A percentile compares a stretch with the other conserved stretches of the same genome.
Conservation (phyloP, 2,329 filamentous ascomycete species). For the Plenodomus biglobosus region DNA sequence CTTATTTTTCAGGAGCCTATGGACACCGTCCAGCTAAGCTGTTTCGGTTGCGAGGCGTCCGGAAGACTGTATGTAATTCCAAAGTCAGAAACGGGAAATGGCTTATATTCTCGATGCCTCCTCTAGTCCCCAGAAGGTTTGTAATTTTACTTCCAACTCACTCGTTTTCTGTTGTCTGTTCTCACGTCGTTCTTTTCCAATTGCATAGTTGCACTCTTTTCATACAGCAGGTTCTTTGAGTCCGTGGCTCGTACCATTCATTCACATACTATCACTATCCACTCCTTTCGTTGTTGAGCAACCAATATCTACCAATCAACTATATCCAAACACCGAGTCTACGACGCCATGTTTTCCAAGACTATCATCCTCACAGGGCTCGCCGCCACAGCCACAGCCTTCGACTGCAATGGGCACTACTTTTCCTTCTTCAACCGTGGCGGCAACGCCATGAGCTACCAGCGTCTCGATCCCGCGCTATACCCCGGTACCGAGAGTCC, state of each 20-base stretch:
- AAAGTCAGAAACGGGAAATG: conserved; percentile 8
- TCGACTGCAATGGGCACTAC: conserved; percentile 43
- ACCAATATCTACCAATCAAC: conserved; percentile 9
- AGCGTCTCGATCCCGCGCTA: conserved; percentile 41
- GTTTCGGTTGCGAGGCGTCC: conserved; percentile 12
- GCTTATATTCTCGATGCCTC: conserved; percentile 21
- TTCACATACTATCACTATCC: conserved; percentile 23
- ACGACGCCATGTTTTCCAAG: conserved; percentile 33
- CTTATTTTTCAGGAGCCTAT: conserved; percentile 15
- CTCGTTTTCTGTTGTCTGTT: conserved; percentile 21
- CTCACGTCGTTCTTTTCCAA: conserved; percentile 13
- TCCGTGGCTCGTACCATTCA: conserved; percentile 40
- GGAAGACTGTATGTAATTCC: conserved; percentile 21
- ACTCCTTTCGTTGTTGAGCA: conserved; percentile 17
- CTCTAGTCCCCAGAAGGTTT: conserved; percentile 2
- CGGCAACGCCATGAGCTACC: conserved; percentile 38
- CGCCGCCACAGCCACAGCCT: conserved; percentile 35
- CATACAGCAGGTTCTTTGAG: conserved; percentile 21
- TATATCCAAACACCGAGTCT: conserved; percentile 2
- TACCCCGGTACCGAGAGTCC: conserved; percentile 36
- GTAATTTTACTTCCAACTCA: conserved; percentile 16
- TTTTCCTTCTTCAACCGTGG: conserved; percentile 45
- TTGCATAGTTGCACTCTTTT: conserved; percentile 31
- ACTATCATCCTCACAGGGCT: conserved; percentile 30
- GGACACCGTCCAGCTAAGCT: conserved; percentile 11